phyloP scores from a whole-genome alignment of 345 rosid species.

The Microthlaspi erraticum region DNA sequence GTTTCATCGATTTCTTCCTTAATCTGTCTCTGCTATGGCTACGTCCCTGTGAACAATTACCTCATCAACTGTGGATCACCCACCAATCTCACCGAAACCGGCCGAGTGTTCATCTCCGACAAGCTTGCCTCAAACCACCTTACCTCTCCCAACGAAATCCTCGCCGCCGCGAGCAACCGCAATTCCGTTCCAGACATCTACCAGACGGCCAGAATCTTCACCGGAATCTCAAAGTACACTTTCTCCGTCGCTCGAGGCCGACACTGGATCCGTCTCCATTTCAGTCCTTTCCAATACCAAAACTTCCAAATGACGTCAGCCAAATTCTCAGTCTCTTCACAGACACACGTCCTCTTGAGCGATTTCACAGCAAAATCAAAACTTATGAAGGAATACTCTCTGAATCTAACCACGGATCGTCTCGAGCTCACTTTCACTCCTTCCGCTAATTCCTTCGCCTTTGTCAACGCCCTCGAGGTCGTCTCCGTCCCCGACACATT shows the following conservation, averaged over 20 bases:
- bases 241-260: constrained; percentile 68
- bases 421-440: constrained; percentile 74
- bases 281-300: constrained; percentile 62
- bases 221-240: constrained; percentile 62
- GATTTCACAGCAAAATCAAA: constrained; percentile 48
- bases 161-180: constrained; percentile 57
- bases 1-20: constrained; percentile 50
- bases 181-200: constrained; percentile 60
- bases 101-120: constrained; percentile 72
- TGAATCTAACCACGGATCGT: constrained; percentile 52
- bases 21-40: constrained; percentile 57
- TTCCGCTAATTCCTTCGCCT: constrained; percentile 61
- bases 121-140: constrained; percentile 56
- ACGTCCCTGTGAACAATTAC: constrained; percentile 66
- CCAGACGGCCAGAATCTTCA: constrained; percentile 75
- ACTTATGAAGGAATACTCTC: constrained; percentile 69
- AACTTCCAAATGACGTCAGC: constrained; percentile 64
- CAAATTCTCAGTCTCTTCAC: constrained; percentile 63
- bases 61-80: constrained; percentile 84
- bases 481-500: constrained; percentile 75
- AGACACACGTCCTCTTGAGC: constrained; percentile 58
- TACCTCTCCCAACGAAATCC: constrained; percentile 50
- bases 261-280: constrained; percentile 91
- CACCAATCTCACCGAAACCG: constrained; percentile 55
- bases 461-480: constrained; percentile 78